A percentile compares a stretch with the other conserved stretches of the same genome.
Evolutionary conservation across 345 rosid species (phyloP).

Genomic region (Linum usitatissimum): DNA sequence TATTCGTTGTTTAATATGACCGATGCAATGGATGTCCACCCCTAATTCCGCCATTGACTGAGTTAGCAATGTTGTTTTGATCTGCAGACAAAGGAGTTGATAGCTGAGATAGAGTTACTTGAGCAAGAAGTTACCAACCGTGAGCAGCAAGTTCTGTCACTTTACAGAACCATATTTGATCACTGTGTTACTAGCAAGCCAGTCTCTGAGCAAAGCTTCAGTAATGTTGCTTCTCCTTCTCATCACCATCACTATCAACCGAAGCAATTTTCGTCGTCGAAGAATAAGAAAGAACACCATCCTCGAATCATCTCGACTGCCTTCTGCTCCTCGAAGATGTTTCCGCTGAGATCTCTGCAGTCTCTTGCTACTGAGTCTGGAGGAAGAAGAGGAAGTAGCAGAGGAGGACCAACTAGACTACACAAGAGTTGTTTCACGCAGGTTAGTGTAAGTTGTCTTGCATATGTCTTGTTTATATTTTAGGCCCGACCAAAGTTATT

Average conservation of each 20-base stretch:
- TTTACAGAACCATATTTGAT: slow-evolving; percentile 66
- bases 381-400: slow-evolving; percentile 10
- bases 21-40: no score
- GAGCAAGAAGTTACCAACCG: slow-evolving; percentile 80
- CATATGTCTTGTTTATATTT: no score
- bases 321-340: slow-evolving; percentile 70
- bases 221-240: slow-evolving; percentile 46
- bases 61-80: slow-evolving; percentile 10
- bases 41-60: no score
- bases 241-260: slow-evolving; percentile 64
- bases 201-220: slow-evolving; percentile 49
- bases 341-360: slow-evolving; percentile 50
- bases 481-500: no score
- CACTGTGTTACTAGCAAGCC: slow-evolving; percentile 19
- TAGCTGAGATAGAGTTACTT: slow-evolving; percentile 67
- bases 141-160: slow-evolving; percentile 69
- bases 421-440: slow-evolving; percentile 22
- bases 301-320: slow-evolving; percentile 73
- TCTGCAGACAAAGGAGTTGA: slow-evolving; percentile 64
- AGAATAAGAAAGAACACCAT: slow-evolving; percentile 32
- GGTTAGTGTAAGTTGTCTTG: background rate
- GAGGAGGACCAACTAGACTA: no score
- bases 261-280: slow-evolving; percentile 24
- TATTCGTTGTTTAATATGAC: no score
- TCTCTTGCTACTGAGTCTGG: slow-evolving; percentile 30